A percentile compares a stretch with the other conserved stretches of the same genome.
These are phyloP conservation scores for Mycena filopes DNA, from an alignment of 768 basidiomycete genomes.

Conservation along the genomic window DNA sequence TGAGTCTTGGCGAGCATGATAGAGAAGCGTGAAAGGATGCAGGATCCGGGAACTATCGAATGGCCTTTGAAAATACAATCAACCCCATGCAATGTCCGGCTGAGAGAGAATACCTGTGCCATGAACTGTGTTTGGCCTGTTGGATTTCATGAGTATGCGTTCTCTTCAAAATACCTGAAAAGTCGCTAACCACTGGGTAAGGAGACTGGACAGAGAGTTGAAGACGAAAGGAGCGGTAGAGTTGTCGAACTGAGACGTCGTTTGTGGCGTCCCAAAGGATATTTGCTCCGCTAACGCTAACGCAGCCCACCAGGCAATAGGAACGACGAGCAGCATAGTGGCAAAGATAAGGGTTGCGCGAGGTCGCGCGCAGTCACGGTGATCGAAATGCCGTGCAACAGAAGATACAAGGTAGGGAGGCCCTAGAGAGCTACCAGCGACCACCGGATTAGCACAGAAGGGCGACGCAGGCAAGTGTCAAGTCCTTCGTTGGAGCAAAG, in stretches of 20 bases:
- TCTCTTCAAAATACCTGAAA: not conserved
- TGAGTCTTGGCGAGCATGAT: constrained; percentile 37
- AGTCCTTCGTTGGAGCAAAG: too few species aligned
- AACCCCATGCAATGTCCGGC: not conserved
- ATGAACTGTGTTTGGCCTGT: constrained; percentile 31
- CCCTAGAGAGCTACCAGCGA: too few species aligned
- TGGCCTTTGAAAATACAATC: constrained; percentile 31
- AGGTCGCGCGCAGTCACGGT: too few species aligned
- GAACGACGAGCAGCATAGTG: too few species aligned
- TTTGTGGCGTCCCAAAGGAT: not conserved
- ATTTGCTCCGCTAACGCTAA: not conserved
- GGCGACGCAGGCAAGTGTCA: too few species aligned
- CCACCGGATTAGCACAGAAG: too few species aligned
- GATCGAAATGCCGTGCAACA: too few species aligned
- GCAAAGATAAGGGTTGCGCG: too few species aligned
- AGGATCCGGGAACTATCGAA: constrained; percentile 35
- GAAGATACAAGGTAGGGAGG: too few species aligned
- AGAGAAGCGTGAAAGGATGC: constrained; percentile 35
- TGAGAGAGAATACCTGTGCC: constrained; percentile 19
- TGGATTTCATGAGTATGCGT: not conserved
- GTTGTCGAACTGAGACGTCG: constrained; percentile 6
- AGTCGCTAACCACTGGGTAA: constrained; percentile 27
- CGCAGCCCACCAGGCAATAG: not conserved
- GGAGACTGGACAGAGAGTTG: constrained; percentile 32
- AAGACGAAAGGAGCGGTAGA: constrained; percentile 33